Percentiles rank a stretch among this genome's conserved stretches.
phyloP scores from a whole-genome alignment of 2,329 filamentous ascomycete species.

The Diplodia corticola region DNA sequence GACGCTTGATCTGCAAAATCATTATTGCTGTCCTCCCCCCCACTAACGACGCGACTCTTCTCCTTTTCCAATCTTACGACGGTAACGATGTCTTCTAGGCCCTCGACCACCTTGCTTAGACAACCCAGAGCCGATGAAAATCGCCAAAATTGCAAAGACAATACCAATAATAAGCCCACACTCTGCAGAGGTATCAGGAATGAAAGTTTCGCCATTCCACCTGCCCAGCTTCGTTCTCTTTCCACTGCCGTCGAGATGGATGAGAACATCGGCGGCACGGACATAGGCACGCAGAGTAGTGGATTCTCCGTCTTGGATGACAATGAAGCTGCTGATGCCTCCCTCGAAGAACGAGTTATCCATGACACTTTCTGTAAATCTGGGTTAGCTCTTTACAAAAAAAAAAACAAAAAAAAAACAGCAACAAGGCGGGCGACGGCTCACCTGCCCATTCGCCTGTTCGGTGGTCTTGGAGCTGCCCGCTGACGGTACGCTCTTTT shows the following conservation, averaged over 20 bases:
- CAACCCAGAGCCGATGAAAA: too few relatives aligned
- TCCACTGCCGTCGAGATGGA: not conserved
- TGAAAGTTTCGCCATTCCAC: not conserved
- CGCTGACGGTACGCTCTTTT: not conserved
- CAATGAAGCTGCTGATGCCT: not conserved
- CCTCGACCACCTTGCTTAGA: too few relatives aligned
- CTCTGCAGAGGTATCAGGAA: not conserved
- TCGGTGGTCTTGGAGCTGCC: not conserved
- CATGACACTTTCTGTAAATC: fast-evolving
- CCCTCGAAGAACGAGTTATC: not conserved
- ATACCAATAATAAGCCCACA: not conserved
- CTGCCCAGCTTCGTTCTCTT: not conserved
- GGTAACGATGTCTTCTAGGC: too few relatives aligned
- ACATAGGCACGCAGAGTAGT: not conserved
- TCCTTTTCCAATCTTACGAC: too few relatives aligned
- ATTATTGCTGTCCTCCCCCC: too few relatives aligned
- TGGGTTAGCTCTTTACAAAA: too few relatives aligned
- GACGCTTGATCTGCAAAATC: too few relatives aligned
- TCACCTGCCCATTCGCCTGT: not conserved
- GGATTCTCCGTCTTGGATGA: not conserved
- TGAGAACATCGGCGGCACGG: not conserved
- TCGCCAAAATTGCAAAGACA: not conserved
- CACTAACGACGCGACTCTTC: too few relatives aligned
- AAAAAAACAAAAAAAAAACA: not conserved
- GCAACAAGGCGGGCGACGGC: not conserved